Evolutionary conservation across 495 filamentous ascomycete genomes (phyloP), one percentile per base, ranked within the genome.

Genomic region (Baudoinia panamericana): DNA sequence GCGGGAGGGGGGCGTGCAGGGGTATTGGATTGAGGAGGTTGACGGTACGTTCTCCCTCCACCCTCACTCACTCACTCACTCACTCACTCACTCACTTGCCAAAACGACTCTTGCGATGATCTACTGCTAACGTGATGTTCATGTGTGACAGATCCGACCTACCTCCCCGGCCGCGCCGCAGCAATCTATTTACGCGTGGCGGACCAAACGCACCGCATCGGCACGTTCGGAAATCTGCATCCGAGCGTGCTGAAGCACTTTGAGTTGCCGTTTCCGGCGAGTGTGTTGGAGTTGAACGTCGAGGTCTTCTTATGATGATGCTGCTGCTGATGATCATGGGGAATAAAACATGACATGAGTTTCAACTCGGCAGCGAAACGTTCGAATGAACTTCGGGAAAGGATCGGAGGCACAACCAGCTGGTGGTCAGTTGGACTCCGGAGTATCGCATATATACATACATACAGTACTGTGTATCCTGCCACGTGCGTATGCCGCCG

Each of bases 271-370:
- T 85, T 87, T 65, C 90, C 90, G 29, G 82, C 90, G 58, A 94
- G 84, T 63, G 82, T 82, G n/a, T 60, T 99, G 53, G 92, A 96
- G 68, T 66, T 99, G 45, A 90, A 96, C 56, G 74, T 99, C 15
- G 92, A 95, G 63, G 75, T 84, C 44, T 96, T 97, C 73, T 68
- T 97, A 56, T 97, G 36, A 28, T n/a, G n/a, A n/a, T n/a, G n/a
- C n/a, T n/a, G n/a, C n/a, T n/a, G n/a, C n/a, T n/a, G n/a, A n/a
- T n/a, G n/a, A n/a, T n/a, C n/a, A n/a, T n/a, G n/a, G n/a, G n/a
- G n/a, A n/a, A n/a, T n/a, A n/a, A n/a, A n/a, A n/a, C n/a, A n/a
- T n/a, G n/a, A n/a, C n/a, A n/a, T n/a, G n/a, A n/a, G n/a, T n/a
- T n/a, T n/a, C n/a, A n/a, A n/a, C n/a, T n/a, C n/a, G n/a, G n/a